phyloP scores from a whole-genome alignment of 2,329 filamentous ascomycete genomes.

The Calonectria pseudoreteaudii region DNA sequence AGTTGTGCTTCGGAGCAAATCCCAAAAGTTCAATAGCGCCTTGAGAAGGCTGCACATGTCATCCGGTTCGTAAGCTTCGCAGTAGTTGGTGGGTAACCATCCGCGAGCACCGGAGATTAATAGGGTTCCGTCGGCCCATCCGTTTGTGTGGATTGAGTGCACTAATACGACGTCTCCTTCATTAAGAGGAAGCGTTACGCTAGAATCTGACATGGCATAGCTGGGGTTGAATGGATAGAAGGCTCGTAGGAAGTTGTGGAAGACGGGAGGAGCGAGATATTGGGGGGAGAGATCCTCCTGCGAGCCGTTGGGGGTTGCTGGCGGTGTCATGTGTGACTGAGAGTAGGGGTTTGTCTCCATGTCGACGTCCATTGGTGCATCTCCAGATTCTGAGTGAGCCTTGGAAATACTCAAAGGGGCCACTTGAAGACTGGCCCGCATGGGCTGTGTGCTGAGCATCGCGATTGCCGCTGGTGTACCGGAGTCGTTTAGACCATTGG shows the following conservation, averaged over 20 bases:
- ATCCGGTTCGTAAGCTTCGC: constrained; percentile 91
- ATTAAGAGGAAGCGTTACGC: constrained; percentile 88
- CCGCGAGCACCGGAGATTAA: constrained; percentile 87
- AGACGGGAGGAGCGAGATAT: constrained; percentile 70
- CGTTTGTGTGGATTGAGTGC: constrained; percentile 97
- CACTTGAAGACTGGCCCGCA: constrained; percentile 70
- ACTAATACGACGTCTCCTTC: constrained; percentile 94
- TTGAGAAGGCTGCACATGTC: constrained; percentile 88
- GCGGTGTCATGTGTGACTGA: constrained; percentile 78
- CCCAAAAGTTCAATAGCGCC: constrained; percentile 92
- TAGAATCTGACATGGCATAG: constrained; percentile 81
- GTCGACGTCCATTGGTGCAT: constrained; percentile 47
- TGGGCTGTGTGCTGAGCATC: constrained; percentile 56
- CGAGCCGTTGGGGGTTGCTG: constrained; percentile 78
- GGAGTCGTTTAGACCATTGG: constrained; percentile 46
- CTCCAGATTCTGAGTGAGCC: constrained; percentile 42
- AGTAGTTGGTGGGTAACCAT: constrained; percentile 98
- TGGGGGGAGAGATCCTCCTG: constrained; percentile 66
- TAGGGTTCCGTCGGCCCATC: constrained; percentile 96
- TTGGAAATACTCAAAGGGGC: constrained; percentile 69
- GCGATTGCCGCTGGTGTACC: constrained; percentile 44
- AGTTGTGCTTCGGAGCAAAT: constrained; percentile 82
- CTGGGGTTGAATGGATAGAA: constrained; percentile 92
- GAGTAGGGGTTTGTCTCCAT: constrained; percentile 56
- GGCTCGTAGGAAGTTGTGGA: constrained; percentile 94